Evolutionary conservation across 805 yeast genomes (phyloP).

Genomic region (Barnettozyma populi): DNA sequence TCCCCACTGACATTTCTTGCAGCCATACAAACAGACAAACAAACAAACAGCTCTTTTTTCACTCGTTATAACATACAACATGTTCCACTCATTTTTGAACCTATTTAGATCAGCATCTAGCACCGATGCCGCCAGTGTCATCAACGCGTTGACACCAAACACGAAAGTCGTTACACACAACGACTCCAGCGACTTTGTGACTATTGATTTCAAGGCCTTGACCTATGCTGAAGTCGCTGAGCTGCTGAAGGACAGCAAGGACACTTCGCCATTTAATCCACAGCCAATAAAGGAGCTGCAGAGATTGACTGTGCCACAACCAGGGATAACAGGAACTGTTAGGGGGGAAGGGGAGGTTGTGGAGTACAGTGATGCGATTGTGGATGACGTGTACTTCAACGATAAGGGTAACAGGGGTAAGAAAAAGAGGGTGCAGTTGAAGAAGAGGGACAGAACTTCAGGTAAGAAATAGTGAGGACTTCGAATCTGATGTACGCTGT

Average conservation of each 20-base stretch:
- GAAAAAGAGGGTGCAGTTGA: slow-evolving; percentile 17
- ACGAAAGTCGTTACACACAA: slow-evolving; percentile 16
- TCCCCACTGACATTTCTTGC: background rate
- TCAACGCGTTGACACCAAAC: slow-evolving; percentile 12
- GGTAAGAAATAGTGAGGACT: background rate
- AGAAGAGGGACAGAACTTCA: background rate
- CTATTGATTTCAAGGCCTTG: slow-evolving; percentile 40
- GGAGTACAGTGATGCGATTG: slow-evolving; percentile 12
- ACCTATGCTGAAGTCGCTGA: slow-evolving; percentile 52
- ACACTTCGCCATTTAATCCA: slow-evolving; percentile 2
- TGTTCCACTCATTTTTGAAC: slow-evolving; percentile 2
- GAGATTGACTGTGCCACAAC: background rate
- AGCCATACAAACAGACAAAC: background rate
- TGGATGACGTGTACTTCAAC: slow-evolving; percentile 12
- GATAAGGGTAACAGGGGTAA: slow-evolving; percentile 20
- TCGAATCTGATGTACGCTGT: background rate
- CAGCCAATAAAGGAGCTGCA: slow-evolving; percentile 16
- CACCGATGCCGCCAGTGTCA: background rate
- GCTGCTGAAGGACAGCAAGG: slow-evolving; percentile 15
- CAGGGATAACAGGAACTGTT: background rate
- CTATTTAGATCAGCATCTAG: background rate
- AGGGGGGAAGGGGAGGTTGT: background rate
- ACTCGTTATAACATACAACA: background rate
- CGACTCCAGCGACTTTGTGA: slow-evolving; percentile 37
- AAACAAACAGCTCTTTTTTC: background rate